phyloP scores from a whole-genome alignment of 2,329 filamentous ascomycete genomes.

The Ophiostoma sp. region DNA sequence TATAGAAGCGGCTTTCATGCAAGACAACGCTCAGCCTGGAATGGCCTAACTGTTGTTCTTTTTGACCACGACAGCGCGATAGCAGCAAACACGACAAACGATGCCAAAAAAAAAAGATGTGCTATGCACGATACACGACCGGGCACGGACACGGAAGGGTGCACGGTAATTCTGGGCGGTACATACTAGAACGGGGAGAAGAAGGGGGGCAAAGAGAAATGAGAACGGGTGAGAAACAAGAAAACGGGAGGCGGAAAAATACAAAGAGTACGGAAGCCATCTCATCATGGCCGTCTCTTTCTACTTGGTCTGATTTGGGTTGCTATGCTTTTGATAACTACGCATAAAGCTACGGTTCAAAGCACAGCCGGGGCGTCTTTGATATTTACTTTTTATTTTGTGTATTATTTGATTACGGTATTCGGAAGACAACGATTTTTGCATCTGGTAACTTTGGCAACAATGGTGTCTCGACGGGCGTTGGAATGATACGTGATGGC shows the following conservation, averaged over 20 bases:
- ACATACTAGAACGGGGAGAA: background rate
- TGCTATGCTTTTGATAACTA: constrained; percentile 9
- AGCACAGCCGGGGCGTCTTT: constrained; percentile 13
- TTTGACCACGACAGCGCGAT: background rate
- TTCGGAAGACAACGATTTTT: background rate
- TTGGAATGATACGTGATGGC: background rate
- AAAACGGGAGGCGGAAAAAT: constrained; percentile 5
- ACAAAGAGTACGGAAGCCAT: constrained; percentile 3
- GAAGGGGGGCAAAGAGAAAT: background rate
- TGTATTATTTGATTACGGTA: constrained; percentile 9
- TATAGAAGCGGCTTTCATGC: background rate
- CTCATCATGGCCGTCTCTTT: constrained; percentile 5
- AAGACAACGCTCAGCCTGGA: background rate
- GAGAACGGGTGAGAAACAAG: background rate
- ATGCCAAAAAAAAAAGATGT: background rate
- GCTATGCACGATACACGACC: background rate
- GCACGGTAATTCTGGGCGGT: background rate
- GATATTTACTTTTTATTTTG: constrained; percentile 3
- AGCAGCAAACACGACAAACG: background rate
- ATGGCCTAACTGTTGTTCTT: background rate
- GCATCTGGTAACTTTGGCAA: background rate
- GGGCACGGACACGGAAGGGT: background rate
- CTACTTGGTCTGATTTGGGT: constrained; percentile 12
- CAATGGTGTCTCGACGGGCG: no score
- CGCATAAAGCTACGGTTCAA: constrained; percentile 6